Base-by-base conservation (phyloP, 306 rosid genomes). In the Quercus dentata region DNA sequence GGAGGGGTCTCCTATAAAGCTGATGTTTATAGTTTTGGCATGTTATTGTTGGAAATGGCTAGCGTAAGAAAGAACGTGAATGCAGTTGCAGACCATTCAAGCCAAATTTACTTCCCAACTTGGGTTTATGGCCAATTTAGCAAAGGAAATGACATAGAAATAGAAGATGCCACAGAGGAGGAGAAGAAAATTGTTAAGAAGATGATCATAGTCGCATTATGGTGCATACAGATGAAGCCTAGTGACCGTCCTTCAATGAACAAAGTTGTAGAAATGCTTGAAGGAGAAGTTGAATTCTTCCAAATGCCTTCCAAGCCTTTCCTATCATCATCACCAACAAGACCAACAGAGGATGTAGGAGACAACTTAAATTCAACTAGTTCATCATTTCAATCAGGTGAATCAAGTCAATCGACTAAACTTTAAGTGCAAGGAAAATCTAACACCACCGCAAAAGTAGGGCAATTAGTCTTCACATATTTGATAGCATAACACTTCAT, bases 161-260 rank as follows among this genome's bases (percentile, higher is more conserved):
- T 82, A n/a, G 75, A 38, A 57, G 79, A 76, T 76, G 77, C 23
- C 2, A 19, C 58, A 1, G 76, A 65, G 46, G 11, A 72, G 3
- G 88, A 85, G 0, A 68, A 51, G 49, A 23, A 77, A 23, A 2
- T 62, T 11, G 64, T n/a, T 49, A 85, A 76, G 52, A 83, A 83
- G 54, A 81, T 88, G 84, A 4, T 83, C 9, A 44, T 75, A 9
- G 81, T 85, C 0, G 83, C 79, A 2, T 59, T 85, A 49, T 86
- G 87, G 86, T 86, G 90, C 63, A 86, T 86, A 71, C 83, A 86
- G 15, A 19, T 83, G 59, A 81, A 71, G 38, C 86, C 91, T 0
- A 9, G 1, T 1, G 76, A 81, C 57, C 76, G 90, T 58, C 90
- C 87, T n/a, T 55, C 84, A 0, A 80, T 83, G 84, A 75, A 28